Percentiles rank a stretch among this genome's conserved stretches.
phyloP scores from a whole-genome alignment of 2,329 filamentous ascomycete species.

The Podosphaera aphanis region DNA sequence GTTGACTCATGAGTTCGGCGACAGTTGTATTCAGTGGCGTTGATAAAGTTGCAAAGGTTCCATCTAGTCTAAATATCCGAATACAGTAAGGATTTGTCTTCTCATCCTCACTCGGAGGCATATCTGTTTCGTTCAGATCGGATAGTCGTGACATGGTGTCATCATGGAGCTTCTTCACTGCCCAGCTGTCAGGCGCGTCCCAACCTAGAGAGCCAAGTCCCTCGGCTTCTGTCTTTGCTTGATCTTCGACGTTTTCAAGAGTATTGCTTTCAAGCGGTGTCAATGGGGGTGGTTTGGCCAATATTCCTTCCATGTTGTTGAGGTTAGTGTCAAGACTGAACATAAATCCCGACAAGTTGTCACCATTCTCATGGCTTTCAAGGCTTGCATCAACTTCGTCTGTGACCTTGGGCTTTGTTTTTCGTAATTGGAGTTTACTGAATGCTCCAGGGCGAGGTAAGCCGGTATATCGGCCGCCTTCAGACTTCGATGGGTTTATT shows the following conservation, averaged over 20 bases:
- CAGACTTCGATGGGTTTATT: conserved; percentile 7
- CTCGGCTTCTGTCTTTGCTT: conserved; percentile 16
- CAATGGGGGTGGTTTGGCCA: conserved; percentile 45
- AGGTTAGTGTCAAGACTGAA: conserved; percentile 75
- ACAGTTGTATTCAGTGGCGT: conserved; percentile 67
- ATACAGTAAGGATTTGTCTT: conserved; percentile 67
- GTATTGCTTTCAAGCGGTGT: conserved; percentile 43
- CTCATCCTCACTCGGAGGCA: conserved; percentile 47
- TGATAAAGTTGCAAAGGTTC: conserved; percentile 81
- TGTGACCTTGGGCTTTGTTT: conserved; percentile 25
- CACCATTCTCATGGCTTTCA: conserved; percentile 8
- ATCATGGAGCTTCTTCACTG: conserved; percentile 51
- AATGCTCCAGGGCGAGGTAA: conserved; percentile 12
- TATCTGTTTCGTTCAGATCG: conserved; percentile 45
- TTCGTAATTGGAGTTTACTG: conserved; percentile 37
- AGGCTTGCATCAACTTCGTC: conserved; percentile 32
- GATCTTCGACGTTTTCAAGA: conserved; percentile 22
- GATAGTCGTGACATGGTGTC: conserved; percentile 31
- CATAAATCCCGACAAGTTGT: conserved; percentile 23
- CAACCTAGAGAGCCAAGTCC: conserved; percentile 32
- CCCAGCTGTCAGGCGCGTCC: conserved; percentile 95
- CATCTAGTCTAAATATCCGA: conserved; percentile 80
- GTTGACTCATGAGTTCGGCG: conserved; percentile 63
- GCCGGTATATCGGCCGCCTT: conserved; percentile 6
- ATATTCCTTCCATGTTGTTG: conserved; percentile 73